Evolutionary conservation across 23 red algal genomes (phyloP), one percentile per base, ranked within the genome.

Genomic region (Pyropia yezoensis): DNA sequence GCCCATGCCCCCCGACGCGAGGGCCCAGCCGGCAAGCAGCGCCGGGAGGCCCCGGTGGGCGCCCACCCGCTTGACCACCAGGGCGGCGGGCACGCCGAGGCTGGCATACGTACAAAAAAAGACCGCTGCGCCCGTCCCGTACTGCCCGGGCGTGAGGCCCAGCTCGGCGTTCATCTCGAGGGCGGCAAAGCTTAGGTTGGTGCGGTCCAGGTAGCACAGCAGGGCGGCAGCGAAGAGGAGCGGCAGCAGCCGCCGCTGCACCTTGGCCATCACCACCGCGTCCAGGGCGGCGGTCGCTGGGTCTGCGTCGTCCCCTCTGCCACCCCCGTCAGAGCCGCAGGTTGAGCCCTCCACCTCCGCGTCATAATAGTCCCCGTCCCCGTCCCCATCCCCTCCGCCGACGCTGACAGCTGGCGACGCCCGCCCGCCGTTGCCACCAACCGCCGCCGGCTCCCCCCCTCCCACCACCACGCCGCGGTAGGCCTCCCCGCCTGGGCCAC

Each of bases 131-230:
- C 77, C 77, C 0, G 71, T 61, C 16, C 77, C 77, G 52, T 82
- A 82, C 21, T 66, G 70, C 34, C 77, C 66, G 47, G 70, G 66
- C 14, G 77, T 71, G 55, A 82, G 65, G 65, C 66, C 66, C 14
- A 82, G 65, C 15, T 82, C 77, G 4, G 64, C 28, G 51, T 82
- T 82, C 77, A 82, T 82, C 57, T 82, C 77, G 8, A 82, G 77
- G 25, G 77, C 77, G 18, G 77, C 77, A 50, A 82, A 82, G 53
- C 66, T 62, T 5, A 82, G 77, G 53, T 82, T 82, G 3, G 77
- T 82, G 53, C 77, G 77, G 39, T 82, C 77, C 18, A 82, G 66
- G 65, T 82, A 82, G 45, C 77, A 82, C 33, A 82, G 47, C 14
- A 82, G 77, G 18, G 77, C 77, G 11, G 77, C 77, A 15, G 62